Conservation (phyloP, 164 flowering plant genomes). For the Vitis riparia region DNA sequence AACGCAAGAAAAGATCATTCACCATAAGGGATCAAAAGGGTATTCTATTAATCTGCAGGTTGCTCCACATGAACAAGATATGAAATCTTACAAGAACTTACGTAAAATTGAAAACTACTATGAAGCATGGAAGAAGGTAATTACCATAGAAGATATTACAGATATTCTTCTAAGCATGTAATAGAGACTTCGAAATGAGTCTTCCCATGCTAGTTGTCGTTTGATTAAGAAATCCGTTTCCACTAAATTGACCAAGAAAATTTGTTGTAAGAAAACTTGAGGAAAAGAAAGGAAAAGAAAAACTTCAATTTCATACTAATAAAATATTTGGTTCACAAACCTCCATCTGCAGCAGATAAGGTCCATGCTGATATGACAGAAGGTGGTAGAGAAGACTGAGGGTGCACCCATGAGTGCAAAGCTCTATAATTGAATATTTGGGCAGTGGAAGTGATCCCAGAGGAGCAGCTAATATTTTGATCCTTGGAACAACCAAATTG, state of each 20-base stretch:
- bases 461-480: conserved; percentile 17
- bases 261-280: neutral
- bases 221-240: conserved; percentile 69
- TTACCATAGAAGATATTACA: conserved; percentile 67
- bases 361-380: conserved; percentile 67
- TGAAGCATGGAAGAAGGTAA: conserved; percentile 3
- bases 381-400: conserved; percentile 78
- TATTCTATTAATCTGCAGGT: too few species aligned
- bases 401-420: conserved; percentile 82
- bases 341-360: conserved; percentile 62
- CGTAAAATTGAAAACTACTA: too few species aligned
- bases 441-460: conserved; percentile 22
- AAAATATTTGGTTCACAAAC: conserved; percentile 30
- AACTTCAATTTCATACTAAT: neutral
- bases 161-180: conserved; percentile 59
- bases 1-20: too few species aligned
- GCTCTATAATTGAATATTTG: conserved; percentile 35
- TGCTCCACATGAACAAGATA: too few species aligned
- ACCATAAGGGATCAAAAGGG: too few species aligned
- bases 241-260: conserved; percentile 17
- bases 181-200: conserved; percentile 86
- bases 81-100: too few species aligned
- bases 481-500: conserved; percentile 24
- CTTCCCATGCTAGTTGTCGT: conserved; percentile 86
- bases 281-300: neutral